These are phyloP conservation scores for Lasiosphaeria ovina DNA, from an alignment of 495 filamentous ascomycete genomes.

Conservation along the genomic window DNA sequence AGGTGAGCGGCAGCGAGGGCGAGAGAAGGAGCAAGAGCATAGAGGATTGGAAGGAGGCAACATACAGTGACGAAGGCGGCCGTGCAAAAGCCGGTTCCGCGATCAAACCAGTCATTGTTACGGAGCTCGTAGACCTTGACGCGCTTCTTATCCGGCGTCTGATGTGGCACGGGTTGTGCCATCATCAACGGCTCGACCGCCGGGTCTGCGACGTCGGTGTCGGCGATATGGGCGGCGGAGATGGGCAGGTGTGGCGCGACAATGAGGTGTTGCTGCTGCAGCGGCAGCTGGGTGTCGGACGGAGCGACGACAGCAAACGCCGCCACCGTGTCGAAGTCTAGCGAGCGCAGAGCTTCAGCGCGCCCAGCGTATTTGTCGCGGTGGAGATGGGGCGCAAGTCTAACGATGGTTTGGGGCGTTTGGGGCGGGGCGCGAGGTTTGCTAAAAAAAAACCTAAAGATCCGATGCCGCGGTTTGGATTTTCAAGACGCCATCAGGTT, in stretches of 20 bases:
- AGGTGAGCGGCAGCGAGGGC: background rate
- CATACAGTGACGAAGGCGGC: constrained; percentile 76
- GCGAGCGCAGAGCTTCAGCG: constrained; percentile 36
- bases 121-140: constrained; percentile 98
- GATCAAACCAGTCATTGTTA: constrained; percentile 98
- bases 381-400: background rate
- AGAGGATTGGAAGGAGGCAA: constrained; percentile 7
- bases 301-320: constrained; percentile 46
- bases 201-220: constrained; percentile 33
- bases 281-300: constrained; percentile 41
- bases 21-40: background rate
- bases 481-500: too few relatives aligned
- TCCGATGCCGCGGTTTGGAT: too few relatives aligned
- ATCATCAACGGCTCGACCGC: constrained; percentile 59
- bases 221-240: constrained; percentile 20
- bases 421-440: background rate
- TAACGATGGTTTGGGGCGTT: background rate
- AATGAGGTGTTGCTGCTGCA: constrained; percentile 46
- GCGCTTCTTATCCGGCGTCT: constrained; percentile 86
- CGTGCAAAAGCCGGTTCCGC: constrained; percentile 93
- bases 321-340: constrained; percentile 39
- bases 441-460: background rate
- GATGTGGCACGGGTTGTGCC: constrained; percentile 82
- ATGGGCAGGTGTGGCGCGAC: constrained; percentile 39
- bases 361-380: constrained; percentile 13